Evolutionary conservation across 225 moss, liverwort and hornwort species (phyloP).

Genomic region (Sphagnum tenellum): DNA sequence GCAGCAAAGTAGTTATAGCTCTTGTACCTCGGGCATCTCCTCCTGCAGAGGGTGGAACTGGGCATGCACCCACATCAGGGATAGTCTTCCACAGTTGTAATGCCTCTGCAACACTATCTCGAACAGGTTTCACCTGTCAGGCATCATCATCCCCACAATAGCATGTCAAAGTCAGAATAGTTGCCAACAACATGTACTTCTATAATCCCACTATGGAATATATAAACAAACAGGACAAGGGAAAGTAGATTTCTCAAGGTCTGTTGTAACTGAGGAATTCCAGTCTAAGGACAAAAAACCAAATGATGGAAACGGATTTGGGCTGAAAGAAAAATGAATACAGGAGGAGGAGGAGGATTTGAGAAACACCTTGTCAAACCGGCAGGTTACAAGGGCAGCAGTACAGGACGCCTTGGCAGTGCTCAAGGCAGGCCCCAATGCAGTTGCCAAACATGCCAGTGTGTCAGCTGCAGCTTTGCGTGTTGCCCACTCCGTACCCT

Average conservation of each 20-base stretch:
- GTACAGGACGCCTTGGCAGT: slow-evolving; percentile 27
- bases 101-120: slow-evolving; percentile 67
- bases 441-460: slow-evolving; percentile 57
- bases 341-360: neutral
- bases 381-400: slow-evolving; percentile 50
- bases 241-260: no score
- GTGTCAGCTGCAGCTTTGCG: slow-evolving; percentile 64
- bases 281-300: neutral
- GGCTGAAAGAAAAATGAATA: no score
- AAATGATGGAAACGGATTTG: neutral
- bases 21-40: no score
- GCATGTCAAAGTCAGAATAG: no score
- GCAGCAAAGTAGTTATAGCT: no score
- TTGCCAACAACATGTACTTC: no score
- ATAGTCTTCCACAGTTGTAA: slow-evolving; percentile 70
- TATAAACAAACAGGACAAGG: neutral
- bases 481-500: slow-evolving; percentile 62
- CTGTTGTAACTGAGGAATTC: no score
- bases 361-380: slow-evolving; percentile 66
- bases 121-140: slow-evolving; percentile 66
- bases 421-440: slow-evolving; percentile 36
- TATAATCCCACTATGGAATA: no score
- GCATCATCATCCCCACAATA: no score
- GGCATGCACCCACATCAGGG: slow-evolving; percentile 17
- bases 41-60: neutral